Evolutionary conservation across 192 early-diverging fungal genomes (phyloP).

Genomic region (Backusella psychrophila): DNA sequence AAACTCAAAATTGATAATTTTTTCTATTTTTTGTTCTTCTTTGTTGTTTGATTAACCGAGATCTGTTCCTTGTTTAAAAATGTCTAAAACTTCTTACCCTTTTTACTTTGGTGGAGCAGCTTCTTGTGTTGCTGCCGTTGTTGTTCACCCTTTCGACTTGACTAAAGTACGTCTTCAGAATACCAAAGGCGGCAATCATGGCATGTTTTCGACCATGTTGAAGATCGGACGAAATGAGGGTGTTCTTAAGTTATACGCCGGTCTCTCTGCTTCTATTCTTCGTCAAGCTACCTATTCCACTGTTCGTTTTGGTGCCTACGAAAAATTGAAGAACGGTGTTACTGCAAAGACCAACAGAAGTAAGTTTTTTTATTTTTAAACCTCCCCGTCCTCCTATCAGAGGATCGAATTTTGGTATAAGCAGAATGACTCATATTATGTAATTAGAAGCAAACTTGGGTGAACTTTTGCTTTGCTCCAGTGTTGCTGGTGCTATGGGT

Average conservation of each 20-base stretch:
- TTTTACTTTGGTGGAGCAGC: constrained; percentile 43
- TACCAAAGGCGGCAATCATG: constrained; percentile 25
- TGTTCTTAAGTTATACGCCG: constrained; percentile 23
- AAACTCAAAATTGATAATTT: neutral
- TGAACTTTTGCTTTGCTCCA: constrained; percentile 42
- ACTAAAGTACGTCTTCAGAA: constrained; percentile 79
- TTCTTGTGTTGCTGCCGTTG: constrained; percentile 53
- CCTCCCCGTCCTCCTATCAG: neutral
- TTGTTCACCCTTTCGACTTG: constrained; percentile 81
- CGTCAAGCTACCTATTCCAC: constrained; percentile 79
- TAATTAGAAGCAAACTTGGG: constrained; percentile 19
- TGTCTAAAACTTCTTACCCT: constrained; percentile 12
- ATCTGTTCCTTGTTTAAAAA: neutral
- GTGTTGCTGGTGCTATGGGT: constrained; percentile 52
- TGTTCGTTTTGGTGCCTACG: constrained; percentile 74
- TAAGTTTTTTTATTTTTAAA: constrained; percentile 26
- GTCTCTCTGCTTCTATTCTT: constrained; percentile 65
- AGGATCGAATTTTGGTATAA: neutral
- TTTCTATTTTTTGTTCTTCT: neutral
- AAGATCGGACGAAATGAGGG: constrained; percentile 48
- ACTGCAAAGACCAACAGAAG: constrained; percentile 39
- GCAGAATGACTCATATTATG: constrained; percentile 11
- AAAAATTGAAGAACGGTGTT: constrained; percentile 56
- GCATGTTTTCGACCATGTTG: constrained; percentile 66
- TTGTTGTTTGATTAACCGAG: neutral